Evolutionary conservation across 371 early-diverging fungal species (phyloP).

Genomic region (Dipsacomyces acuminosporus): DNA sequence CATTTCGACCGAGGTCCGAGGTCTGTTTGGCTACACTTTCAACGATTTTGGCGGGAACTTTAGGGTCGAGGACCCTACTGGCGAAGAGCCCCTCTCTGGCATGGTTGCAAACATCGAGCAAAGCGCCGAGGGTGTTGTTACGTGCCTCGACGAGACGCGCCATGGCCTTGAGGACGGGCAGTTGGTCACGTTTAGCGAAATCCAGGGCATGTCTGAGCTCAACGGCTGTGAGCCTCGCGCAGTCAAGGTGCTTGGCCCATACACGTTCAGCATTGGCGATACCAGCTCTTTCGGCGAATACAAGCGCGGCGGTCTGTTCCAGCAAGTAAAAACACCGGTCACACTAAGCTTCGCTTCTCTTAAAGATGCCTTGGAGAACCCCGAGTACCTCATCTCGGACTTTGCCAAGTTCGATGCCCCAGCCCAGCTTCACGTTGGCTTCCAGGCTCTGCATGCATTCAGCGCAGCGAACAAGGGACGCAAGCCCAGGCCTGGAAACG

Average conservation of each 20-base stretch:
- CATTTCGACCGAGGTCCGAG: constrained; percentile 88
- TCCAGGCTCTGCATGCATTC: constrained; percentile 88
- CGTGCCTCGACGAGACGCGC: constrained; percentile 92
- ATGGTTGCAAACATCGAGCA: constrained; percentile 85
- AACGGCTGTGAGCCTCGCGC: constrained; percentile 78
- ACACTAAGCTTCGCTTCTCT: constrained; percentile 63
- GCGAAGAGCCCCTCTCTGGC: constrained; percentile 90
- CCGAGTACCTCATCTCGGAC: constrained; percentile 87
- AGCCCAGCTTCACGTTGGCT: constrained; percentile 82
- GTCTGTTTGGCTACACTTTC: constrained; percentile 95
- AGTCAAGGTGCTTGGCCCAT: constrained; percentile 85
- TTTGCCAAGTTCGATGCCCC: constrained; percentile 97
- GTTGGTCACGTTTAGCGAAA: constrained; percentile 88
- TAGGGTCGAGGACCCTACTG: constrained; percentile 86
- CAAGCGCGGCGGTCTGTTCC: constrained; percentile 82
- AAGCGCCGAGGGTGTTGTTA: constrained; percentile 86
- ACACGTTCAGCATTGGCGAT: constrained; percentile 94
- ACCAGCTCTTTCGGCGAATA: constrained; percentile 71
- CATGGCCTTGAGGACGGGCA: constrained; percentile 98
- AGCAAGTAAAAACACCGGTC: constrained; percentile 91
- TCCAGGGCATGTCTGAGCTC: constrained; percentile 87
- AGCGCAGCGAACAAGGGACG: constrained; percentile 53
- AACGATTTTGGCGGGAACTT: constrained; percentile 96
- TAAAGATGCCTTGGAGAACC: constrained; percentile 71
- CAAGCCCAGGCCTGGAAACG: constrained; percentile 65